Conservation (phyloP, 768 basidiomycete genomes). For the Tylopilus balloui region DNA sequence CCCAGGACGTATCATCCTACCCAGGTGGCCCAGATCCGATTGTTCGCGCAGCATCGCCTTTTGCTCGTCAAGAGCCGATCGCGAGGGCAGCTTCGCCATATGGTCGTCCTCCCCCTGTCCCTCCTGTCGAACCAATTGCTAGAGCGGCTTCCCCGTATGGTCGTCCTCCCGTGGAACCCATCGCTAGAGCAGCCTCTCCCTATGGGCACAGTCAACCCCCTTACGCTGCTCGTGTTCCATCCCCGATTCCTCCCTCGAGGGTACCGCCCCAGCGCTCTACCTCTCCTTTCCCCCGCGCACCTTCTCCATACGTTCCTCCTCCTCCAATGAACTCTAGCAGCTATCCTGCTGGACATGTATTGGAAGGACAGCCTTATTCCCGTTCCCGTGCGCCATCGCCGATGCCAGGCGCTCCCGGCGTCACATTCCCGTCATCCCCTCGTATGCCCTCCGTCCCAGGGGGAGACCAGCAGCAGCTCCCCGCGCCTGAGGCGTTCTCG, state of each 20-base stretch:
- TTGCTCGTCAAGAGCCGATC: constrained; percentile 32
- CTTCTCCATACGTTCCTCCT: constrained; percentile 26
- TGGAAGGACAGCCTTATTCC: constrained; percentile 51
- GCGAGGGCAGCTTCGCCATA: constrained; percentile 32
- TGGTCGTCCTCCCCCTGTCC: constrained; percentile 27
- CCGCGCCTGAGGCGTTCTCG: constrained; percentile 68
- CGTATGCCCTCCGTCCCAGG: constrained; percentile 21
- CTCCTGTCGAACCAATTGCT: constrained; percentile 38
- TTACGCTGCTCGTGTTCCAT: constrained; percentile 27
- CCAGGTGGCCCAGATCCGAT: constrained; percentile 35
- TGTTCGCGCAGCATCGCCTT: constrained; percentile 31
- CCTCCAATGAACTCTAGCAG: constrained; percentile 26
- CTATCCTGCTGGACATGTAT: constrained; percentile 55
- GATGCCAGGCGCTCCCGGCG: constrained; percentile 41
- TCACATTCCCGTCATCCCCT: constrained; percentile 26
- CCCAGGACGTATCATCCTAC: constrained; percentile 42
- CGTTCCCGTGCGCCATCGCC: constrained; percentile 49
- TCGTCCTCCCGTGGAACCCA: constrained; percentile 37
- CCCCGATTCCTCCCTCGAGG: constrained; percentile 27
- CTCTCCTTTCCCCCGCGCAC: constrained; percentile 30
- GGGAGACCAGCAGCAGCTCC: constrained; percentile 39
- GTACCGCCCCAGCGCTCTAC: constrained; percentile 22
- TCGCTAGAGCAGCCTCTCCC: constrained; percentile 36
- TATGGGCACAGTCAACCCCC: constrained; percentile 24
- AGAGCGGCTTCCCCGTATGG: constrained; percentile 33